phyloP scores from a whole-genome alignment of 257 asterid genomes.

The Verbena officinalis region DNA sequence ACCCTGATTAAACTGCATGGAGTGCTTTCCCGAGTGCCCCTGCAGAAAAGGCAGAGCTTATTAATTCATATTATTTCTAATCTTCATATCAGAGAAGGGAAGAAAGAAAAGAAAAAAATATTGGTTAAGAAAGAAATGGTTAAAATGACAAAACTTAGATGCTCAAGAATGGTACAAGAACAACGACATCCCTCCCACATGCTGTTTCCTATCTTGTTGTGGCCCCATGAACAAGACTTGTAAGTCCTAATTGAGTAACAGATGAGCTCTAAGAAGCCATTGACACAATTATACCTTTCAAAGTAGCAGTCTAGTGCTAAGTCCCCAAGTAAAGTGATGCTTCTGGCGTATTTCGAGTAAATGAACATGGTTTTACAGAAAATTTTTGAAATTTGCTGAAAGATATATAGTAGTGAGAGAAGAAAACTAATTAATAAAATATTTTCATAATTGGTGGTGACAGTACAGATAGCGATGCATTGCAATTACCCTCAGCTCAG shows the following conservation, averaged over 20 bases:
- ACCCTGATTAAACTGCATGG: slow-evolving; percentile 49
- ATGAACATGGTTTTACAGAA: slow-evolving; percentile 2
- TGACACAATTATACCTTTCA: slow-evolving; percentile 17
- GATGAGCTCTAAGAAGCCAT: slow-evolving; percentile 11
- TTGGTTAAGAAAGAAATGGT: background rate
- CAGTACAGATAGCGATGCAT: background rate
- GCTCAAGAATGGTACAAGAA: no score
- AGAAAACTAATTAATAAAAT: background rate
- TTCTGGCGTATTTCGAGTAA: background rate
- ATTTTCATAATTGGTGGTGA: background rate
- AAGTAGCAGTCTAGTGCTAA: slow-evolving; percentile 2
- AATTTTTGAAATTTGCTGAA: background rate
- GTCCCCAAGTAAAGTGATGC: slow-evolving; percentile 4
- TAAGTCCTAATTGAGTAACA: slow-evolving; percentile 13
- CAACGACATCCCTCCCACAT: slow-evolving; percentile 25
- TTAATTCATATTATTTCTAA: no score
- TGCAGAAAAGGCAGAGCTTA: slow-evolving; percentile 13
- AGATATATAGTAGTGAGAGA: background rate
- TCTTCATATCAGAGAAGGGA: no score
- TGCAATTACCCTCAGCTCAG: background rate
- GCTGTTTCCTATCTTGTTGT: slow-evolving; percentile 2
- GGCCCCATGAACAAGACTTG: slow-evolving; percentile 31
- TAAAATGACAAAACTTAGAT: slow-evolving; percentile 5
- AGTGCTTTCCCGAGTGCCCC: slow-evolving; percentile 54
- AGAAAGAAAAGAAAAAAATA: background rate